Conservation (phyloP, 2,329 filamentous ascomycete species). For the Geosmithia flava region DNA sequence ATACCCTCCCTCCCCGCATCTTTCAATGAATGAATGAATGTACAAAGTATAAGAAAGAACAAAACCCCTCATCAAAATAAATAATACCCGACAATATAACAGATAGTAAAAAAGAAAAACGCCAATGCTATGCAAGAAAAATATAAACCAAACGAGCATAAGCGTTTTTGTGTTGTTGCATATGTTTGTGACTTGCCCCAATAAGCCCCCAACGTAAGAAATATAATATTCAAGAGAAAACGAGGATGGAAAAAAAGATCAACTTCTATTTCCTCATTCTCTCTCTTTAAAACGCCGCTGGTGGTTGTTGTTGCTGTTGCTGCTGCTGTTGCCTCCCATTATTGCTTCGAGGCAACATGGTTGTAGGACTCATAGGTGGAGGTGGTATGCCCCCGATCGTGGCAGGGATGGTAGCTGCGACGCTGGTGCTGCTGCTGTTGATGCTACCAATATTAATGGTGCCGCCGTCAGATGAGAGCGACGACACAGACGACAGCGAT, state of each 20-base stretch:
- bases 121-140: neutral
- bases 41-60: no score
- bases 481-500: slow-evolving; percentile 14
- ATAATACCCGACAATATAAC: neutral
- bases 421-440: neutral
- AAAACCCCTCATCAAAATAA: neutral
- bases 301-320: no score
- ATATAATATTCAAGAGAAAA: no score
- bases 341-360: neutral
- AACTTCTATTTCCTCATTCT: neutral
- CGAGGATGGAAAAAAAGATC: no score
- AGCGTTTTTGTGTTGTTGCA: no score
- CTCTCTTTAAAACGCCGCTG: neutral
- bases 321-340: neutral
- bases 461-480: neutral
- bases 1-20: no score
- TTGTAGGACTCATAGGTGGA: neutral
- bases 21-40: no score
- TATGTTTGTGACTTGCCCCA: no score
- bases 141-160: neutral
- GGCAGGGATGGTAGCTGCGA: neutral
- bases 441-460: neutral
- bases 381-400: neutral
- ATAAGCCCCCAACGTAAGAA: no score
- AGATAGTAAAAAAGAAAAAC: neutral